A percentile compares a stretch with the other conserved stretches of the same genome.
These are phyloP conservation scores for Fusarium keratoplasticum DNA, from an alignment of 2,329 filamentous ascomycete genomes.

Conservation along the genomic window DNA sequence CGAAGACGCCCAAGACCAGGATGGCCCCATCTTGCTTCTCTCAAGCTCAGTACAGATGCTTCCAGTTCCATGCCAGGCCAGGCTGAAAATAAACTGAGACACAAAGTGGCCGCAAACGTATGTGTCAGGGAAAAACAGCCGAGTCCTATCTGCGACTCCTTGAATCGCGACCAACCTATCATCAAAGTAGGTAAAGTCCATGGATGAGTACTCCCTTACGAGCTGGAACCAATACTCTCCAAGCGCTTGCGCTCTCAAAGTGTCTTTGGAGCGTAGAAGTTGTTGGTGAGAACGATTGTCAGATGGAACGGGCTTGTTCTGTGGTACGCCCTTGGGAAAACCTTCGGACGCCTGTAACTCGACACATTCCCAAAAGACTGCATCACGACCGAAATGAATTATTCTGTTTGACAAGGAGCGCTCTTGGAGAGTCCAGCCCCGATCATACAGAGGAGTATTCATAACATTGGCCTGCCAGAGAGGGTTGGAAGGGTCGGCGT, in stretches of 20 bases:
- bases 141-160: background rate
- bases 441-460: background rate
- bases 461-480: background rate
- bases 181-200: background rate
- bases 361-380: background rate
- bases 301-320: background rate
- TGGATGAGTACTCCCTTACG: background rate
- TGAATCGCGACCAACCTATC: background rate
- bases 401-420: background rate
- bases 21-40: background rate
- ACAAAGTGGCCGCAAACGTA: background rate
- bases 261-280: background rate
- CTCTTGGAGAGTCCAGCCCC: background rate
- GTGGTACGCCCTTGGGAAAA: background rate
- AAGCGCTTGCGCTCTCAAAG: background rate
- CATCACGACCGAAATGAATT: background rate
- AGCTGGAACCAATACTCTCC: background rate
- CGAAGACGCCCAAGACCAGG: background rate
- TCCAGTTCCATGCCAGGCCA: background rate
- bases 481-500: background rate
- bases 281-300: background rate
- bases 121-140: background rate
- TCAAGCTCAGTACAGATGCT: background rate
- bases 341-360: background rate
- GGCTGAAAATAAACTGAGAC: background rate